Percentiles rank a stretch among this genome's conserved stretches.
Conservation (phyloP, 345 rosid genomes). For the Gossypium bickii region DNA sequence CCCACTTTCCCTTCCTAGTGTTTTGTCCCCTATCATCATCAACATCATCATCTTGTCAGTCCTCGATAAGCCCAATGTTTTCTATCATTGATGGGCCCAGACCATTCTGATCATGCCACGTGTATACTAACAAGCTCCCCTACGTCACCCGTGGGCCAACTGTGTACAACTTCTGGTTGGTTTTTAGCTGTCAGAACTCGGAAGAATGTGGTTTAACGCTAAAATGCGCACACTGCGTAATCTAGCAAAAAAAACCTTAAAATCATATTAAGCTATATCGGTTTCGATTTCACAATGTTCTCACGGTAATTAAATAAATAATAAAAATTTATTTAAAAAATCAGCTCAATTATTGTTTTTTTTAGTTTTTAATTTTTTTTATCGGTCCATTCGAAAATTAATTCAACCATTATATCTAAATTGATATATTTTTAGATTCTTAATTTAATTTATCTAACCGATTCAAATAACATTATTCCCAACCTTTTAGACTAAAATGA, state of each 20-base stretch:
- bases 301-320: too few species aligned
- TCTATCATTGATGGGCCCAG: background rate
- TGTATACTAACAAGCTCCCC: background rate
- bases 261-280: background rate
- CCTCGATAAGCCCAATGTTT: background rate
- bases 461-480: too few species aligned
- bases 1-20: constrained; percentile 13
- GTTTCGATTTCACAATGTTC: background rate
- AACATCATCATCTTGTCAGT: background rate
- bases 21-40: background rate
- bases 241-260: background rate
- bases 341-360: too few species aligned
- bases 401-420: too few species aligned
- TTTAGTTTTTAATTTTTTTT: too few species aligned
- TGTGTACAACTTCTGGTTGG: background rate
- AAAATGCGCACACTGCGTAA: background rate
- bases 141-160: background rate
- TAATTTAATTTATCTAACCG: too few species aligned
- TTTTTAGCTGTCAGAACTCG: background rate
- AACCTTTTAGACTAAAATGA: too few species aligned
- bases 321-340: too few species aligned
- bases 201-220: background rate
- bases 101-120: constrained; percentile 8
- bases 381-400: too few species aligned
- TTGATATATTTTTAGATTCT: too few species aligned